A percentile compares a stretch with the other conserved stretches of the same genome.
phyloP scores from a whole-genome alignment of 768 basidiomycete species.

The Amanita molliuscula region DNA sequence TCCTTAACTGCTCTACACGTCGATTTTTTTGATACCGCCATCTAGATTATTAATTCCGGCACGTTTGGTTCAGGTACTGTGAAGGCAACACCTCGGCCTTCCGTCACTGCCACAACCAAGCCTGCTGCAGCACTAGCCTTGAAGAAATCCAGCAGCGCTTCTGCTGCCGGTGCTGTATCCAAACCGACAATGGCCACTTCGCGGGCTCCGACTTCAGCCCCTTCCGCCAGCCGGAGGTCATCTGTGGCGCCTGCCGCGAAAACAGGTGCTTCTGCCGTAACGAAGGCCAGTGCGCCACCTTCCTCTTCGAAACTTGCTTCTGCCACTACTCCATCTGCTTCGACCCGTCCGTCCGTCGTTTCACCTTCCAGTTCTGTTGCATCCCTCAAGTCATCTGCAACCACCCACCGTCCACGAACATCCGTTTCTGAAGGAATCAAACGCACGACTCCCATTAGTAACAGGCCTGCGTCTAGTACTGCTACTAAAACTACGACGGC shows the following conservation, averaged over 20 bases:
- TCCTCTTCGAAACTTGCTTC: slow-evolving; percentile 23
- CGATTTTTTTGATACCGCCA: slow-evolving; percentile 6
- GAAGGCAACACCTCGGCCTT: slow-evolving; percentile 24
- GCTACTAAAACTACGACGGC: slow-evolving; percentile 23
- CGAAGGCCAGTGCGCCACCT: slow-evolving; percentile 30
- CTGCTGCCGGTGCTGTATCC: slow-evolving; percentile 13
- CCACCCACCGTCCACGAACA: slow-evolving; percentile 48
- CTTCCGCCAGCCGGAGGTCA: slow-evolving; percentile 28
- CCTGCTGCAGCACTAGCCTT: slow-evolving; percentile 19
- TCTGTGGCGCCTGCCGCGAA: slow-evolving; percentile 32
- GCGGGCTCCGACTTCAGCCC: slow-evolving; percentile 22
- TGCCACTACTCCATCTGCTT: slow-evolving; percentile 18
- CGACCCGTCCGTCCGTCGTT: slow-evolving; percentile 37
- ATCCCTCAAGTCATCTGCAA: slow-evolving; percentile 34
- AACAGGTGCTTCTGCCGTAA: slow-evolving; percentile 19
- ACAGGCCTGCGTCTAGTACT: slow-evolving; percentile 26
- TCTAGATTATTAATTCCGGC: slow-evolving; percentile 53
- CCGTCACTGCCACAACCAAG: slow-evolving; percentile 22
- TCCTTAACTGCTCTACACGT: slow-evolving; percentile 6
- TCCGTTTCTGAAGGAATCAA: slow-evolving; percentile 54
- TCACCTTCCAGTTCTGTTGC: slow-evolving; percentile 45
- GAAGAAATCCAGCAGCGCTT: slow-evolving; percentile 30
- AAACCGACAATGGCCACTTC: slow-evolving; percentile 27
- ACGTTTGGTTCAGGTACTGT: slow-evolving; percentile 52
- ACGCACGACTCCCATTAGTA: slow-evolving; percentile 28